A percentile compares a stretch with the other conserved stretches of the same genome.
phyloP scores from a whole-genome alignment of 257 asterid genomes.

The Nicotiana tabacum region DNA sequence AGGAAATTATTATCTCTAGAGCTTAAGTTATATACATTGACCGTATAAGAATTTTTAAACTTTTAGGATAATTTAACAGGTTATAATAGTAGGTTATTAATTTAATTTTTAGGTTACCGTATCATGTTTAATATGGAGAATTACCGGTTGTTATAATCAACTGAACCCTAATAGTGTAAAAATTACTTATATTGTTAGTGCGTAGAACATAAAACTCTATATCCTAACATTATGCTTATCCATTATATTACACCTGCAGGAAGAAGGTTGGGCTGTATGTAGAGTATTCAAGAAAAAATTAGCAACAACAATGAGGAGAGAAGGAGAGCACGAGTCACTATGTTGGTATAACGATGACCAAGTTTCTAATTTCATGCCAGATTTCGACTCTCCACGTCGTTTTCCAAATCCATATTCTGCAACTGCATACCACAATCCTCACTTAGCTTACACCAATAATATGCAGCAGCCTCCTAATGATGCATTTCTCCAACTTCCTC shows the following conservation, averaged over 20 bases:
- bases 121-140: no score
- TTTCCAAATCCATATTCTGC: conserved; percentile 14
- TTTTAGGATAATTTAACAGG: neutral
- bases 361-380: conserved; percentile 42
- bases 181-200: neutral
- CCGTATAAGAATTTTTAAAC: neutral
- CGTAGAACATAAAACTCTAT: neutral
- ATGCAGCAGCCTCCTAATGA: conserved; percentile 18
- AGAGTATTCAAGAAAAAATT: conserved; percentile 63
- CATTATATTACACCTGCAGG: conserved; percentile 35
- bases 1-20: neutral
- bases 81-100: neutral
- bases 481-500: conserved; percentile 52
- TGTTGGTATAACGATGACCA: conserved; percentile 61
- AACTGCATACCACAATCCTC: conserved; percentile 16
- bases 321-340: conserved; percentile 36
- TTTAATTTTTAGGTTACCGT: neutral
- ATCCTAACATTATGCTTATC: neutral
- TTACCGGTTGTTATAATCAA: neutral
- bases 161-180: no score
- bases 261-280: conserved; percentile 81
- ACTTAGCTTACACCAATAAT: conserved; percentile 25
- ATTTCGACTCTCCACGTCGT: conserved; percentile 38
- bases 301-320: conserved; percentile 31
- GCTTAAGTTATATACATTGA: no score